A percentile compares a stretch with the other conserved stretches of the same genome.
phyloP scores from a whole-genome alignment of 1,284 basidiomycete genomes.

The Golubevia sp. region DNA sequence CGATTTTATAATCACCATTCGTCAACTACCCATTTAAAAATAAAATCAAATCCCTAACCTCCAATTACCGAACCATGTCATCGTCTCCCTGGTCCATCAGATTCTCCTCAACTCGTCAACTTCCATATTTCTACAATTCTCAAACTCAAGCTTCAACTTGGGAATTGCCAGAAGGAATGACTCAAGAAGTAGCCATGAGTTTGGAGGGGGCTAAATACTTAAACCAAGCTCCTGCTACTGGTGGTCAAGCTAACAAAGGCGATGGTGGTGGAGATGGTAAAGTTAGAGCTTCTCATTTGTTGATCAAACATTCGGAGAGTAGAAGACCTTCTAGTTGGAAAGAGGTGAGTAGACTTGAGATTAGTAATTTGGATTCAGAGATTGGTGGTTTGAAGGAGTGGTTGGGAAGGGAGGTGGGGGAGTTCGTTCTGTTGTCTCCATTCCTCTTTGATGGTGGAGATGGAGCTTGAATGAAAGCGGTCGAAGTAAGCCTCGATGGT shows the following conservation, averaged over 20 bases:
- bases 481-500: too few species aligned
- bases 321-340: slow-evolving; percentile 72
- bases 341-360: slow-evolving; percentile 25
- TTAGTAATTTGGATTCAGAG: background rate
- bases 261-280: slow-evolving; percentile 66
- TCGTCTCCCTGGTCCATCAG: too few species aligned
- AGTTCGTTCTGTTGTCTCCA: too few species aligned
- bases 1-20: too few species aligned
- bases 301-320: slow-evolving; percentile 88
- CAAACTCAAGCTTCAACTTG: slow-evolving; percentile 76
- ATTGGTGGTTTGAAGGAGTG: too few species aligned
- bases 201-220: slow-evolving; percentile 52
- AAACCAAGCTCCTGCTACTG: slow-evolving; percentile 24
- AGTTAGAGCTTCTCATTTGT: slow-evolving; percentile 89
- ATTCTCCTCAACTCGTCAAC: slow-evolving; percentile 75
- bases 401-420: too few species aligned
- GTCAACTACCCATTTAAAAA: too few species aligned
- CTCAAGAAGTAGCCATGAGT: slow-evolving; percentile 52
- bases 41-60: too few species aligned
- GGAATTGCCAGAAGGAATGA: slow-evolving; percentile 76
- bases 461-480: too few species aligned
- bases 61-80: too few species aligned
- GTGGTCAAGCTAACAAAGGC: slow-evolving; percentile 6
- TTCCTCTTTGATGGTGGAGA: too few species aligned
- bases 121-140: slow-evolving; percentile 88